These are phyloP conservation scores for Cryptococcus sp. DNA, from an alignment of 1,284 basidiomycete species.

Conservation along the genomic window DNA sequence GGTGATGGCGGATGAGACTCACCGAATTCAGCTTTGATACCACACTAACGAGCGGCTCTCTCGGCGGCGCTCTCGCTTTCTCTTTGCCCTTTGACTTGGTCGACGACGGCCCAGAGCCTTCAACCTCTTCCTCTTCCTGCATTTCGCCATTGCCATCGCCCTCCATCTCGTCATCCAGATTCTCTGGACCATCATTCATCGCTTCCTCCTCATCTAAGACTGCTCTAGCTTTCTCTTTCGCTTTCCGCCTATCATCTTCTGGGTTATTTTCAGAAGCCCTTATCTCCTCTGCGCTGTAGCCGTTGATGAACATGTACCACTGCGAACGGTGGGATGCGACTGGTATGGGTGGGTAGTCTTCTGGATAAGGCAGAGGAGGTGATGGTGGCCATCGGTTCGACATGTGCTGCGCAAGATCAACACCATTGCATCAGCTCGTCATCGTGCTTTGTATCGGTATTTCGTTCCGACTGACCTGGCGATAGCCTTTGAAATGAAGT, in stretches of 20 bases:
- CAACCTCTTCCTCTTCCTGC: conserved; percentile 16
- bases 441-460: background rate
- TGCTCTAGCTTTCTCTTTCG: too few species aligned
- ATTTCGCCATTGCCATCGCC: conserved; percentile 15
- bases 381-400: conserved; percentile 18
- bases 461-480: conserved; percentile 19
- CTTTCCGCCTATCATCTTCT: too few species aligned
- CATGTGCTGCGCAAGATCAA: conserved; percentile 1
- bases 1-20: conserved; percentile 11
- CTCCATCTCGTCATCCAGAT: background rate
- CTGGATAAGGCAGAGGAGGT: conserved; percentile 12
- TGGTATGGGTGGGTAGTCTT: conserved; percentile 23
- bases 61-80: conserved; percentile 10
- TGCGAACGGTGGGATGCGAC: conserved; percentile 15
- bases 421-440: background rate
- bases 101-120: conserved; percentile 4
- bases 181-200: background rate
- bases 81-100: conserved; percentile 24
- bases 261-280: too few species aligned
- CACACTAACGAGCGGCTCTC: conserved; percentile 39
- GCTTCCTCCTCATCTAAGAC: too few species aligned
- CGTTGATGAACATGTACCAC: conserved; percentile 26
- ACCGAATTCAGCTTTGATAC: conserved; percentile 34
- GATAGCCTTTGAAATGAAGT: conserved; percentile 34
- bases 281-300: conserved; percentile 4